Evolutionary conservation across 352 stramenopile genomes (phyloP).

Genomic region (Blastocystis sp.): DNA sequence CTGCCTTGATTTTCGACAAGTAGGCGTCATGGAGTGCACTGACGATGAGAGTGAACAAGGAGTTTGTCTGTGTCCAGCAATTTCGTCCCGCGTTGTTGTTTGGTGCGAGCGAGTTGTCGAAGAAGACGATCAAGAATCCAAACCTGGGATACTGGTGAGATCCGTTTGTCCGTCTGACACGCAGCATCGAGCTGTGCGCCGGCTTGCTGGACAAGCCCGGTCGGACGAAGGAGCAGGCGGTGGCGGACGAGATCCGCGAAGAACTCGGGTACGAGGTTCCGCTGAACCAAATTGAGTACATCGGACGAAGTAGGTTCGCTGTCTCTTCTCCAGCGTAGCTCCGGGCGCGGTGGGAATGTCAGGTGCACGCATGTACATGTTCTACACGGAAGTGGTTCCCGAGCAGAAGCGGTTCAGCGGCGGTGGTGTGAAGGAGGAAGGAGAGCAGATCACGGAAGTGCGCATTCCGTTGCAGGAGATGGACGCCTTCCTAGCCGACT

Average conservation of each 20-base stretch:
- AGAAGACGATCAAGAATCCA: slow-evolving; percentile 1
- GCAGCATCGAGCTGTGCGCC: slow-evolving; percentile 26
- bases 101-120: slow-evolving; percentile 36
- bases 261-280: slow-evolving; percentile 20
- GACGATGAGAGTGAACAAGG: background rate
- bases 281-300: background rate
- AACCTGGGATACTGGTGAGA: slow-evolving; percentile 29
- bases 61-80: slow-evolving; percentile 25
- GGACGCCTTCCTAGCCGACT: slow-evolving; percentile 15
- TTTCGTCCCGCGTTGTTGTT: slow-evolving; percentile 25
- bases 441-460: slow-evolving; percentile 14
- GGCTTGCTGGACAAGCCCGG: slow-evolving; percentile 19
- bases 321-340: background rate
- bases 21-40: background rate
- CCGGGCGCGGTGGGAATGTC: slow-evolving; percentile 16
- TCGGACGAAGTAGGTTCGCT: background rate
- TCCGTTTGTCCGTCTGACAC: background rate
- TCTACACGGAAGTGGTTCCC: slow-evolving; percentile 7
- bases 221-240: slow-evolving; percentile 2
- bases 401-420: slow-evolving; percentile 24
- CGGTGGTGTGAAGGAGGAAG: slow-evolving; percentile 23
- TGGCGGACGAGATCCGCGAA: slow-evolving; percentile 27
- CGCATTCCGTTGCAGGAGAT: slow-evolving; percentile 6
- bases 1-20: slow-evolving; percentile 43
- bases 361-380: slow-evolving; percentile 32